Conservation (phyloP, 2,329 filamentous ascomycete genomes). For the Xenoacremonium recifei region DNA sequence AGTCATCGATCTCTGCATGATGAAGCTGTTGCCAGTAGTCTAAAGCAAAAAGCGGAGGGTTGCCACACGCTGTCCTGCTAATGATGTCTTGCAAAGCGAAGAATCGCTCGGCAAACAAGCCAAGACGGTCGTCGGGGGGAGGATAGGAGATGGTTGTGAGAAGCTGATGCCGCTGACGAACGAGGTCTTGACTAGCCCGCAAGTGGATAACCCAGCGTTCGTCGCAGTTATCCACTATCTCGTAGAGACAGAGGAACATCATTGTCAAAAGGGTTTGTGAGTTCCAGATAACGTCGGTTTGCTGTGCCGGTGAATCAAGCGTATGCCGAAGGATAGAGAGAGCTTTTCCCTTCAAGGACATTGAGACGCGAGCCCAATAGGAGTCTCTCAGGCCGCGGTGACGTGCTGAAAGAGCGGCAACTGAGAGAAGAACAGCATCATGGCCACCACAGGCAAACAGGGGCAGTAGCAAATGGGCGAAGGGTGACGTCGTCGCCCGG, state of each 20-base stretch:
- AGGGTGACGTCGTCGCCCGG: constrained; percentile 13
- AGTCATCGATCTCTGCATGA: constrained; percentile 31
- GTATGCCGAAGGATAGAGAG: constrained; percentile 2
- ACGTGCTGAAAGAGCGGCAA: constrained; percentile 19
- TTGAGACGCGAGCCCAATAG: constrained; percentile 13
- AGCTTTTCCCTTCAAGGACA: constrained; percentile 20
- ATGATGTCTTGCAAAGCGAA: constrained; percentile 53
- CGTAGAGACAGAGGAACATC: constrained; percentile 24
- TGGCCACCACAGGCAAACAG: constrained; percentile 19
- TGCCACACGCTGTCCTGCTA: constrained; percentile 48
- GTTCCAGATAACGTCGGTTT: constrained; percentile 15
- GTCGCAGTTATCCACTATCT: constrained; percentile 21
- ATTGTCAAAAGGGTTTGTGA: constrained; percentile 20
- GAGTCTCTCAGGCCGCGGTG: constrained; percentile 18
- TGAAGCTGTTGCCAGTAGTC: constrained; percentile 42
- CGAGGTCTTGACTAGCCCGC: constrained; percentile 45
- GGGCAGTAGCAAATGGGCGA: constrained; percentile 17
- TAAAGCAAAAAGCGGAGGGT: constrained; percentile 43
- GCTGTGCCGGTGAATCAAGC: constrained; percentile 11
- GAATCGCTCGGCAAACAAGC: constrained; percentile 41
- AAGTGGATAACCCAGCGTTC: constrained; percentile 46
- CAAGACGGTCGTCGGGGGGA: constrained; percentile 6
- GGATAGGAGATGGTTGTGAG: constrained; percentile 11
- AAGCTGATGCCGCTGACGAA: constrained; percentile 34
- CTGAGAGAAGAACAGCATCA: constrained; percentile 15